These are phyloP conservation scores for Paxillus ammoniavirescens DNA, from an alignment of 768 basidiomycete genomes.

Conservation along the genomic window DNA sequence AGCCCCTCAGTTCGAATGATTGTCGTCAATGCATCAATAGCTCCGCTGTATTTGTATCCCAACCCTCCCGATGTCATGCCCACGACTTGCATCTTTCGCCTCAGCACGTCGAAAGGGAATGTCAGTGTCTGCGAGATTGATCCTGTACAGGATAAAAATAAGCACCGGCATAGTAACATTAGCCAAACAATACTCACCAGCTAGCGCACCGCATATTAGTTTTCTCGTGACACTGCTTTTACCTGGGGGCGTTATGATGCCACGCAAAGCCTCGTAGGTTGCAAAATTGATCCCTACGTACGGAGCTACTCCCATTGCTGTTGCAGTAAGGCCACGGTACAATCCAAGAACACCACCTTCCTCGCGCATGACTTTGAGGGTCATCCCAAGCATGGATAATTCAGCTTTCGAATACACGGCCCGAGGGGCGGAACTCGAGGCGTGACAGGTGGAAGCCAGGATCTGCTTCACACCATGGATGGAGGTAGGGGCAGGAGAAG, in stretches of 20 bases:
- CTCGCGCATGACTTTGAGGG: constrained; percentile 82
- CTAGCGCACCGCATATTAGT: constrained; percentile 81
- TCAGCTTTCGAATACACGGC: constrained; percentile 49
- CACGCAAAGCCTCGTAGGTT: constrained; percentile 83
- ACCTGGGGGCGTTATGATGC: constrained; percentile 78
- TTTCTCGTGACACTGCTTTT: constrained; percentile 68
- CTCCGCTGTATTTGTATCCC: constrained; percentile 73
- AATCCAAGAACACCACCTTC: constrained; percentile 89
- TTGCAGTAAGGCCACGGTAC: constrained; percentile 83
- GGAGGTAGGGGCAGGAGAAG: constrained; percentile 25
- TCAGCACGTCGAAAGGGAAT: constrained; percentile 92
- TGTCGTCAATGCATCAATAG: constrained; percentile 69
- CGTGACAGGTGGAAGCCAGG: constrained; percentile 45
- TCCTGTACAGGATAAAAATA: constrained; percentile 41
- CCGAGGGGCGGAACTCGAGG: constrained; percentile 33
- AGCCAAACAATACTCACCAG: constrained; percentile 46
- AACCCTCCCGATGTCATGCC: constrained; percentile 65
- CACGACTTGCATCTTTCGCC: constrained; percentile 94
- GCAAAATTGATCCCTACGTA: constrained; percentile 92
- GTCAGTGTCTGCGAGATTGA: constrained; percentile 92
- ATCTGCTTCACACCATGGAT: constrained; percentile 20
- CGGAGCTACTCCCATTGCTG: constrained; percentile 87
- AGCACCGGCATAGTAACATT: background rate
- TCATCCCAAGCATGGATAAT: constrained; percentile 85
- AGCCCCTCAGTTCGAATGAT: constrained; percentile 76